phyloP scores from a whole-genome alignment of 2,329 filamentous ascomycete genomes.

The Cladophialophora carrionii region DNA sequence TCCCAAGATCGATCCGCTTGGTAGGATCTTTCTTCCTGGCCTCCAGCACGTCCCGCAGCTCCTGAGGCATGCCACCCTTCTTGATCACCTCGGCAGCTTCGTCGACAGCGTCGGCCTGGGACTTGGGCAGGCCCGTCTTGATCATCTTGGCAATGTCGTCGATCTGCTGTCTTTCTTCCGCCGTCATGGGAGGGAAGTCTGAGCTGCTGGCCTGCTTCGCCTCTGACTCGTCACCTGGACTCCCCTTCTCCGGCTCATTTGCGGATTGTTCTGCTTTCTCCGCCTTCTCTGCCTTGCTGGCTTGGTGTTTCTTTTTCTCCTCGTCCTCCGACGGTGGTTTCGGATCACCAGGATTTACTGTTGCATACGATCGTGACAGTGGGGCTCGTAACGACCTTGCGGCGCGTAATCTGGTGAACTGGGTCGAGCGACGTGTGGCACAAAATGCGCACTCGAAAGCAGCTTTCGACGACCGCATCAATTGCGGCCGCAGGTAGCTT shows the following conservation, averaged over 20 bases:
- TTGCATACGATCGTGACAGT: conserved; percentile 49
- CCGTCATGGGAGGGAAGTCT: conserved; percentile 53
- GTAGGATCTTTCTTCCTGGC: conserved; percentile 52
- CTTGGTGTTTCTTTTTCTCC: conserved; percentile 31
- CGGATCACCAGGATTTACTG: conserved; percentile 50
- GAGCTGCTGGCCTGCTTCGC: conserved; percentile 43
- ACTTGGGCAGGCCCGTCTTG: conserved; percentile 62
- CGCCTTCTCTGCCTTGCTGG: conserved; percentile 39
- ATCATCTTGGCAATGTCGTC: conserved; percentile 60
- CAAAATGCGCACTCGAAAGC: conserved; percentile 58
- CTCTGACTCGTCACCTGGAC: conserved; percentile 49
- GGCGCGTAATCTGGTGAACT: conserved; percentile 45
- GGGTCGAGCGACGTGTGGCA: conserved; percentile 47
- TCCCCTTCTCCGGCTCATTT: conserved; percentile 44
- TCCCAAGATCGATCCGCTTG: conserved; percentile 55
- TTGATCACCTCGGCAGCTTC: conserved; percentile 66
- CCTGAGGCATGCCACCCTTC: conserved; percentile 69
- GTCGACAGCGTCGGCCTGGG: conserved; percentile 64
- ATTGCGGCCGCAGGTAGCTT: conserved; percentile 36
- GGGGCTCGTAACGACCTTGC: conserved; percentile 47
- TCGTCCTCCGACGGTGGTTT: conserved; percentile 46
- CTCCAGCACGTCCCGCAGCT: conserved; percentile 67
- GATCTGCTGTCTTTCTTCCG: conserved; percentile 62
- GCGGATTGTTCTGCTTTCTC: conserved; percentile 45
- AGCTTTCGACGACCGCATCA: conserved; percentile 52